Evolutionary conservation across 202 grass and related monocot species (phyloP).

Genomic region (Bolboschoenoplectus hybrid): DNA sequence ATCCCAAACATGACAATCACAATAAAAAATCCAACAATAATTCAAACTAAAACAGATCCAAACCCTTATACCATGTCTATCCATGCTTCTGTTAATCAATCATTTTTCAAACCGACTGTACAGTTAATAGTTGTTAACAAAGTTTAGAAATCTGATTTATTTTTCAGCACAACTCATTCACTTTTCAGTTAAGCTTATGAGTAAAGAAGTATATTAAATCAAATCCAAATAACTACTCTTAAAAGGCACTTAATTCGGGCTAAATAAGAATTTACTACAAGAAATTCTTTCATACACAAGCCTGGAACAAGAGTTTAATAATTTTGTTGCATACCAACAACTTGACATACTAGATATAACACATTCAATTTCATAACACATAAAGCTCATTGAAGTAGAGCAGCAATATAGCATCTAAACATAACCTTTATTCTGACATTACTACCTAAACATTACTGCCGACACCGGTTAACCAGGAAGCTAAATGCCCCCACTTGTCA

Average conservation of each 20-base stretch:
- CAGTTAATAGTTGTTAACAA: background rate
- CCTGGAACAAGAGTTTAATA: background rate
- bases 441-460: background rate
- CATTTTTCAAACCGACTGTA: background rate
- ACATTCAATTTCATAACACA: background rate
- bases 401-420: conserved; percentile 19
- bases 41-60: background rate
- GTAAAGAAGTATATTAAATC: too few species aligned
- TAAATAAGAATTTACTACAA: background rate
- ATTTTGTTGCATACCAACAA: conserved; percentile 21
- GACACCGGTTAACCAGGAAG: background rate
- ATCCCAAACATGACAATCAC: background rate
- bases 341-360: conserved; percentile 9
- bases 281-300: background rate
- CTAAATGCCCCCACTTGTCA: conserved; percentile 10
- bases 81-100: background rate
- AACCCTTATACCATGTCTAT: background rate
- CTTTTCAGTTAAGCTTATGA: background rate
- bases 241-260: background rate
- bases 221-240: background rate
- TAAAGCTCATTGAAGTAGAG: background rate
- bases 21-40: background rate
- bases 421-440: conserved; percentile 25
- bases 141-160: background rate
- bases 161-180: background rate